Conservation (phyloP, 768 basidiomycete species). For the Pleurotus eryngii region DNA sequence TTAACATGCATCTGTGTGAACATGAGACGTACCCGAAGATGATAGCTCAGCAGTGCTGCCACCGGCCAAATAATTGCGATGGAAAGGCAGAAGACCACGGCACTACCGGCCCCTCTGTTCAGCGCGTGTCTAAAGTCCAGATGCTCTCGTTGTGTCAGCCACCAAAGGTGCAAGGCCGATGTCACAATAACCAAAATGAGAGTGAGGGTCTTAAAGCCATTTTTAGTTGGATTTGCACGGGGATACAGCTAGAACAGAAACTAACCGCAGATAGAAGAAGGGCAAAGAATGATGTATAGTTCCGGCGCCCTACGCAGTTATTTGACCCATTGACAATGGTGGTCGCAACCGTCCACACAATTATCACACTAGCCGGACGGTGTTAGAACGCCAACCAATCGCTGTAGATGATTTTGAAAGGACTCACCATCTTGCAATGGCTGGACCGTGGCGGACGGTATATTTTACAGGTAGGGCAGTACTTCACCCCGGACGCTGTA, state of each 20-base stretch:
- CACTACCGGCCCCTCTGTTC: constrained; percentile 67
- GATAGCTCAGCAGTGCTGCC: constrained; percentile 73
- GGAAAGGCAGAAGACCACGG: constrained; percentile 72
- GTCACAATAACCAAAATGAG: constrained; percentile 77
- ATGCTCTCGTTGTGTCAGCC: constrained; percentile 52
- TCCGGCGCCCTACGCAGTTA: constrained; percentile 92
- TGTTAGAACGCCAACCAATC: not conserved
- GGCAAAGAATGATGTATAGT: constrained; percentile 91
- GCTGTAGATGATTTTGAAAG: not conserved
- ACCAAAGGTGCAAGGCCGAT: constrained; percentile 75
- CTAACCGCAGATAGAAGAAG: constrained; percentile 76
- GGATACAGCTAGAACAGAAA: constrained; percentile 16
- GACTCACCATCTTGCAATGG: constrained; percentile 87
- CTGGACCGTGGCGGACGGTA: constrained; percentile 94
- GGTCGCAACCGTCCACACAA: constrained; percentile 94
- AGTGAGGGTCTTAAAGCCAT: constrained; percentile 54
- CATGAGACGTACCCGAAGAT: constrained; percentile 66
- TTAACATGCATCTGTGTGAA: not conserved
- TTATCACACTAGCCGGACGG: constrained; percentile 77
- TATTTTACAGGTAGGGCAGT: constrained; percentile 88
- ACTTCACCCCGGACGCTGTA: constrained; percentile 83
- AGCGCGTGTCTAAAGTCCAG: constrained; percentile 45
- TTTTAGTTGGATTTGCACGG: constrained; percentile 3
- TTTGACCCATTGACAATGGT: constrained; percentile 94
- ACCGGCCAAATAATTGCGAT: constrained; percentile 82